Evolutionary conservation across 2,329 filamentous ascomycete genomes (phyloP).

Genomic region (Fusarium sp.): DNA sequence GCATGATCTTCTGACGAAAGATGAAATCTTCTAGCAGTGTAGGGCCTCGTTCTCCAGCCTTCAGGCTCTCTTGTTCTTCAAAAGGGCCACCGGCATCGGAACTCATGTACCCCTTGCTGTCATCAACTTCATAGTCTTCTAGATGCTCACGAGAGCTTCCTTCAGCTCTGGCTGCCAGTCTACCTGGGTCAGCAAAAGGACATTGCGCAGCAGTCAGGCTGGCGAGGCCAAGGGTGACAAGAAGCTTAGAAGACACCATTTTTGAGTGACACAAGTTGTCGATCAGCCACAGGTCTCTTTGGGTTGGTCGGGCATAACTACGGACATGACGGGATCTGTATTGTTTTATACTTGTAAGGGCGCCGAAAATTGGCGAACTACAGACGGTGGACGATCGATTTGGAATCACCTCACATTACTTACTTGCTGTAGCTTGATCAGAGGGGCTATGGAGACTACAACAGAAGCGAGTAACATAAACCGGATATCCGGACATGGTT

Average conservation of each 20-base stretch:
- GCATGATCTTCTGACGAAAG: constrained; percentile 77
- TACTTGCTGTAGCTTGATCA: not conserved
- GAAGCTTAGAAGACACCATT: constrained; percentile 44
- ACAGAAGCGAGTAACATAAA: constrained; percentile 9
- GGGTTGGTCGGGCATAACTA: not conserved
- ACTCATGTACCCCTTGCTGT: constrained; percentile 67
- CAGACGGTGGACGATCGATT: not conserved
- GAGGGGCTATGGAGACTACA: not conserved
- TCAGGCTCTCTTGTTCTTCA: constrained; percentile 72
- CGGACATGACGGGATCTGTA: not conserved
- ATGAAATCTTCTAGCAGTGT: constrained; percentile 78
- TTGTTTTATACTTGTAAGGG: constrained; percentile 22
- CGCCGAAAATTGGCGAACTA: too few species aligned
- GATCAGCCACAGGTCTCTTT: not conserved
- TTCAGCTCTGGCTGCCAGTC: constrained; percentile 43
- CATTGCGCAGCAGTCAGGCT: constrained; percentile 48
- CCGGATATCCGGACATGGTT: constrained; percentile 8
- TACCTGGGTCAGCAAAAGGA: constrained; percentile 49
- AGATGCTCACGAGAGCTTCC: constrained; percentile 49
- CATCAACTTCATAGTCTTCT: constrained; percentile 59
- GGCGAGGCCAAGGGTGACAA: constrained; percentile 44
- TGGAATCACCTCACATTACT: not conserved
- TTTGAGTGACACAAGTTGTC: not conserved
- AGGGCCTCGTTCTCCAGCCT: constrained; percentile 73
- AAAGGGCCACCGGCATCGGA: constrained; percentile 76